Evolutionary conservation across 2,329 filamentous ascomycete species (phyloP).

Genomic region (Akanthomyces dipterigenus): DNA sequence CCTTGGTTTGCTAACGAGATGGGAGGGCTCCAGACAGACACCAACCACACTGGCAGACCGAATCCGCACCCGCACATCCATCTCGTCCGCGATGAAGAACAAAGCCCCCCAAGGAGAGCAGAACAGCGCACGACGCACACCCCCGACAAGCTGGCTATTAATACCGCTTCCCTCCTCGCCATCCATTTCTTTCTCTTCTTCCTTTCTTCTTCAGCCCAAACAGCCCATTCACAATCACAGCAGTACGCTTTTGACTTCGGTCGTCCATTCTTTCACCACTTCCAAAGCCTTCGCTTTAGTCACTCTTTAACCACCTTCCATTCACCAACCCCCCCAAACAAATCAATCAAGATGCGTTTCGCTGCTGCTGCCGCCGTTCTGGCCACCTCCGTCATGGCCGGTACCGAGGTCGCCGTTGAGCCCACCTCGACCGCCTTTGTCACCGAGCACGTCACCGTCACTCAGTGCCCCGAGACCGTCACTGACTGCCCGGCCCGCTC

Average conservation of each 20-base stretch:
- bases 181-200: constrained; percentile 18
- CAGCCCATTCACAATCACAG: constrained; percentile 32
- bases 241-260: constrained; percentile 42
- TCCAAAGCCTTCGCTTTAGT: constrained; percentile 26
- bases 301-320: constrained; percentile 23
- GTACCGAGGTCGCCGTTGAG: constrained; percentile 19
- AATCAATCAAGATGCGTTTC: constrained; percentile 57
- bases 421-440: constrained; percentile 45
- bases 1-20: constrained; percentile 1
- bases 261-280: constrained; percentile 49
- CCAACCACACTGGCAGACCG: background rate
- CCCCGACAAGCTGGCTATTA: constrained; percentile 32
- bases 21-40: background rate
- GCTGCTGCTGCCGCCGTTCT: constrained; percentile 43
- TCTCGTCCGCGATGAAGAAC: background rate
- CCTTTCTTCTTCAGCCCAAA: constrained; percentile 35
- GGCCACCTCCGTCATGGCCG: constrained; percentile 28
- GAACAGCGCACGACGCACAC: background rate
- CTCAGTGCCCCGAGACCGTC: constrained; percentile 51
- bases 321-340: constrained; percentile 22
- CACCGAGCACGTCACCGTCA: constrained; percentile 55
- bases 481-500: constrained; percentile 51
- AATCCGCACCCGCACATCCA: background rate
- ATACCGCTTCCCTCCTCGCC: constrained; percentile 36
- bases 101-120: background rate